Evolutionary conservation across 805 yeast species (phyloP).

Genomic region (Ogataea nitratoaversa): DNA sequence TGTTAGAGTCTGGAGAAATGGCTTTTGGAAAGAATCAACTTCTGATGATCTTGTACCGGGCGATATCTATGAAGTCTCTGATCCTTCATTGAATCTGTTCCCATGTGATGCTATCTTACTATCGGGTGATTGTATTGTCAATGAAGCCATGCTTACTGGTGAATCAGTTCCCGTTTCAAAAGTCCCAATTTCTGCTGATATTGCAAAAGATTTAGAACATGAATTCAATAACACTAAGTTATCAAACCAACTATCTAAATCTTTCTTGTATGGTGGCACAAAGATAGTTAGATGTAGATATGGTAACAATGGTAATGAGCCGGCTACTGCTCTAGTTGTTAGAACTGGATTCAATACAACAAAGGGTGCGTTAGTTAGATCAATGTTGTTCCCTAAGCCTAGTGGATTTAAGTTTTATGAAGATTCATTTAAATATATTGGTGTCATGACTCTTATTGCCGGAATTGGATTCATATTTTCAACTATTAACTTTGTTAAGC

Average conservation of each 20-base stretch:
- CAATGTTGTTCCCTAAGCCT: constrained; percentile 96
- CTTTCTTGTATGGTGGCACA: constrained; percentile 85
- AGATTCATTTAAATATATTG: constrained; percentile 94
- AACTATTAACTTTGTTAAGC: constrained; percentile 71
- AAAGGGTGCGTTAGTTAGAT: constrained; percentile 87
- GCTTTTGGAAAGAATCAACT: constrained; percentile 80
- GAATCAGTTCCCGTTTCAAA: constrained; percentile 97
- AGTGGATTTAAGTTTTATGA: constrained; percentile 87
- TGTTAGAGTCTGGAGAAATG: constrained; percentile 87
- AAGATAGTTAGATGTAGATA: constrained; percentile 78
- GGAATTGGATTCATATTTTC: constrained; percentile 78
- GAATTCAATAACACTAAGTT: constrained; percentile 54
- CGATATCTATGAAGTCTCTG: constrained; percentile 88
- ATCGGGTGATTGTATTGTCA: constrained; percentile 93
- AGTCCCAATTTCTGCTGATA: constrained; percentile 56
- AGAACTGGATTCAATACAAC: constrained; percentile 94
- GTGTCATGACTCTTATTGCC: constrained; percentile 88
- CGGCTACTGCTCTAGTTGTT: constrained; percentile 82
- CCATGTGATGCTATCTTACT: constrained; percentile 90
- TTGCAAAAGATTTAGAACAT: constrained; percentile 51
- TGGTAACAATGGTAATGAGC: constrained; percentile 51
- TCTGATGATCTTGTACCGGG: constrained; percentile 91
- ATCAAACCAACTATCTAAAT: constrained; percentile 62
- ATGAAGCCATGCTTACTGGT: constrained; percentile 97
- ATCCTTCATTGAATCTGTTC: constrained; percentile 64